Percentiles rank a stretch among this genome's conserved stretches.
Evolutionary conservation across 176 grass and related monocot species (phyloP).

Genomic region (Oryza nivara): DNA sequence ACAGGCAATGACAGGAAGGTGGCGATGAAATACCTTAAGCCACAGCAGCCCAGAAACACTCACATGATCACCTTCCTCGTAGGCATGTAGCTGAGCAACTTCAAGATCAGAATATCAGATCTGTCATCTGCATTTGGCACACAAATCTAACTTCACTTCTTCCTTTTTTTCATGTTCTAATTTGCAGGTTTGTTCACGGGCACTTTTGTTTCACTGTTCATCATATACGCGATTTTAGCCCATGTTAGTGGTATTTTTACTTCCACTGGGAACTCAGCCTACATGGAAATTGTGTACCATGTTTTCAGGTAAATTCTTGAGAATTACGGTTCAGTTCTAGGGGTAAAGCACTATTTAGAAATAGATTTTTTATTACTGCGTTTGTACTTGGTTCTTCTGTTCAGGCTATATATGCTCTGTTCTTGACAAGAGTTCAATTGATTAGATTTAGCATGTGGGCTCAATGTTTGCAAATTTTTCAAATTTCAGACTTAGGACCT

Average conservation of each 20-base stretch:
- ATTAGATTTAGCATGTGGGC: not conserved
- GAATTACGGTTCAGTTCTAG: not conserved
- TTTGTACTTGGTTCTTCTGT: not conserved
- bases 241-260: constrained; percentile 81
- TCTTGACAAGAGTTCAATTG: too few relatives aligned
- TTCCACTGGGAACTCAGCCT: constrained; percentile 60
- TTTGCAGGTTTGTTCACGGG: constrained; percentile 89
- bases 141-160: not conserved
- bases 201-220: constrained; percentile 76
- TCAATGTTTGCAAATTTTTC: not conserved
- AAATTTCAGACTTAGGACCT: not conserved
- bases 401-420: not conserved
- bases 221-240: constrained; percentile 81
- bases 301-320: constrained; percentile 69
- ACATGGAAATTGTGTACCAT: constrained; percentile 86
- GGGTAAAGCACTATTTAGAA: not conserved
- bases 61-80: constrained; percentile 92
- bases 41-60: constrained; percentile 66
- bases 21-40: constrained; percentile 88
- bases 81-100: constrained; percentile 36
- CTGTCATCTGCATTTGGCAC: not conserved
- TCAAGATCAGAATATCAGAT: not conserved
- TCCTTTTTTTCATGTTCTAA: not conserved
- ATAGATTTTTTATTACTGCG: not conserved
- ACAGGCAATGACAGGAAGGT: constrained; percentile 70